Evolutionary conservation across 1,284 basidiomycete species (phyloP), one percentile per base, ranked within the genome.

Genomic region (Ceratobasidium sp.): DNA sequence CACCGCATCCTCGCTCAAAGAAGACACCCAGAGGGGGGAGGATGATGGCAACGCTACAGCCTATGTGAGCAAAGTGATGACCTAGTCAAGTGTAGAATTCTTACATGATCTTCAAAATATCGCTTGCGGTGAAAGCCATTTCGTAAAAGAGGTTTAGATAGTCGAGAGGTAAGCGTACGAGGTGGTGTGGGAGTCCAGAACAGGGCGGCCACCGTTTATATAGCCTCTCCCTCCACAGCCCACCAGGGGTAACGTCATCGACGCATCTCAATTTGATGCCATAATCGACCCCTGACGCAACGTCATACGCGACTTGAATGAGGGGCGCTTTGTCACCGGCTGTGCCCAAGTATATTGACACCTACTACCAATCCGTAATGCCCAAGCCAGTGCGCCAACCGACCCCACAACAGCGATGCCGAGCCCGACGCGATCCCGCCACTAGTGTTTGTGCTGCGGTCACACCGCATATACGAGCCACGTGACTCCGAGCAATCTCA

Each of bases 11-110:
- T 70, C 87, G 82, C 78, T 92, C 90, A 16, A 93, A 78, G 78
- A 91, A 90, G 11, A 93, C 91, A 68, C 87, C 90, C 1, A 93
- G 74, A 67, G 91, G 90, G 4, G 90, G 91, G 21, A 92, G 73
- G 76, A 92, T 74, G 78, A 92, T 81, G 70, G 90, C 90, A 70
- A 86, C 75, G 71, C 23, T 64, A 21, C 49, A 36, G 50, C 56
- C 36, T 21, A 13, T 21, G 54, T 8, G 57, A 58, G 44, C 14
- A 42, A 21, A 19, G 21, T 6, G 14, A 79, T 76, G 73, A 79
- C 73, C 79, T 80, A 67, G 7, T 36, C 56, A 47, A 67, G 52
- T 41, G 44, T n/a, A 50, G 8, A 30, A 19, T 33, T 30, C 29
- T 2, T 9, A 8, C 21, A 16, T 29, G 46, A 29, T 88, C 80